Base-by-base conservation (phyloP, 106 monocot genomes). In the Agapanthus africanus region DNA sequence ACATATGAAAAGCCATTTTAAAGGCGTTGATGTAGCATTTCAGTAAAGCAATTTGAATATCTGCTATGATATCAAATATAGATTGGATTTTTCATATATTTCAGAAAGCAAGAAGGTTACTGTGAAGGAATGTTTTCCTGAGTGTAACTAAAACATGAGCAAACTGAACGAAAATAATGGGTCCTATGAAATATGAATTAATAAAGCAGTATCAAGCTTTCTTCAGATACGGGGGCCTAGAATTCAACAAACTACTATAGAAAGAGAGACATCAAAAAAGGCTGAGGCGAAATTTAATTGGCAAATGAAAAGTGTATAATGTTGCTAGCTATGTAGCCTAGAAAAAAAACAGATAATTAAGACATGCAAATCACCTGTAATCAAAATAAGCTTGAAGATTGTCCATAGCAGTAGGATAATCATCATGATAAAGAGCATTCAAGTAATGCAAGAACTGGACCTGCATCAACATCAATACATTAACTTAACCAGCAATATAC, bases 331-430 rank as follows among this genome's bases (percentile, higher is more conserved):
- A 27, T 5, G 44, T 54, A 25, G 38, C 18, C n/a, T 59, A 63
- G 7, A 73, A 60, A 60, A 25, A n/a, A n/a, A n/a, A n/a, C n/a
- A 33, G 11, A 73, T 8, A 54, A 21, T 8, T 51, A n/a, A 51
- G 23, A 47, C 36, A 42, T 57, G 56, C 38, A 49, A 49, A 28
- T 57, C 41, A 95, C 94, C 94, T 97, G 82, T 82, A 91, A 77
- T 97, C 95, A 83, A 86, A 97, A 78, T 86, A 97, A 70, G 80
- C 38, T 41, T 91, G 95, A 56, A 97, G 84, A 66, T 84, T 89
- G 33, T 97, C 91, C 71, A 86, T 11, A 60, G 95, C 81, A 74
- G 77, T 18, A 69, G 80, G 62, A 79, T 91, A 97, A 84, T 97
- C 92, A 50, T 87, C 69, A 73, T 89, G 85, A 67, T 76, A 73